A percentile compares a stretch with the other conserved stretches of the same genome.
Evolutionary conservation across 768 basidiomycete species (phyloP).

Genomic region (Ephemerocybe angulata): DNA sequence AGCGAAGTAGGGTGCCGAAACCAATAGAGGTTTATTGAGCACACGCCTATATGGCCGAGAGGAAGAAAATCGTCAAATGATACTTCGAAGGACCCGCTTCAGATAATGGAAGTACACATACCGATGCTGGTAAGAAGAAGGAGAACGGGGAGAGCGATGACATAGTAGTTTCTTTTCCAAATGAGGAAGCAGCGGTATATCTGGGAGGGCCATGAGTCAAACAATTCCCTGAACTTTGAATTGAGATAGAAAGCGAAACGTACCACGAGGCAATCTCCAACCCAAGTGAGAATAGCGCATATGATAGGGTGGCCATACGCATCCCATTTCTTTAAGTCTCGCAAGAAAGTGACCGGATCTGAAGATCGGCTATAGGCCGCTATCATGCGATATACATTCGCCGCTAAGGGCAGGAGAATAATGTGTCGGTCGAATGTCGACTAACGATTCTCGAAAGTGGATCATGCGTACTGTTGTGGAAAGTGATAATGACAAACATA

Average conservation of each 20-base stretch:
- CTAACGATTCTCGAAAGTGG: too few relatives aligned
- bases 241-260: constrained; percentile 1
- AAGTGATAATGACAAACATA: constrained; percentile 11
- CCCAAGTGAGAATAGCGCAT: constrained; percentile 24
- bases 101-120: constrained; percentile 13
- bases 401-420: neutral
- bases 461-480: constrained; percentile 12
- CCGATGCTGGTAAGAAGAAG: constrained; percentile 17
- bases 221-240: neutral
- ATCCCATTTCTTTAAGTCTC: constrained; percentile 22
- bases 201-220: constrained; percentile 10
- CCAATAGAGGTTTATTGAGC: constrained; percentile 21
- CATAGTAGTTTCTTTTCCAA: constrained; percentile 20
- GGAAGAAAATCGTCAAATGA: too few relatives aligned
- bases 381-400: neutral
- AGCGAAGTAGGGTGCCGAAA: constrained; percentile 16
- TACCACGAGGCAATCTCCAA: constrained; percentile 27
- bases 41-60: constrained; percentile 15
- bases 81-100: too few relatives aligned
- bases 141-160: constrained; percentile 22
- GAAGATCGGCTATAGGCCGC: neutral
- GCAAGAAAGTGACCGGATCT: constrained; percentile 18
- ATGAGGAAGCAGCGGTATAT: constrained; percentile 29
- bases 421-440: too few relatives aligned
- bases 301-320: constrained; percentile 18